These are phyloP conservation scores for Persicaria tinctoria DNA, from an alignment of 148 eudicot genomes.

Conservation along the genomic window DNA sequence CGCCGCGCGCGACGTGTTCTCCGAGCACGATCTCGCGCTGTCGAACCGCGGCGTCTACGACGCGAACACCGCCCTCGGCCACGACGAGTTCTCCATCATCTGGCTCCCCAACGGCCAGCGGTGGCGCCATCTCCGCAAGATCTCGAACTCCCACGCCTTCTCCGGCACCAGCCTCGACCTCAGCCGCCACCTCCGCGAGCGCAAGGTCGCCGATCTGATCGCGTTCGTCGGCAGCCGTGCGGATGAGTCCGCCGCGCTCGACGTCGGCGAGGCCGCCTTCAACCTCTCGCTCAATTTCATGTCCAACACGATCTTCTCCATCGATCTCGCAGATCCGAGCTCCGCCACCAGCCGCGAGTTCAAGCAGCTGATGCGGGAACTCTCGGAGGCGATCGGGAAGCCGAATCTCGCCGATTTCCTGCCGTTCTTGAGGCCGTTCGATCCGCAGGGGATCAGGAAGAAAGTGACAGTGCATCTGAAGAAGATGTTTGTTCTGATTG, in stretches of 20 bases:
- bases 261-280: slow-evolving; percentile 25
- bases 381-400: slow-evolving; percentile 20
- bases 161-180: slow-evolving; percentile 24
- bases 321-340: slow-evolving; percentile 20
- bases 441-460: slow-evolving; percentile 23
- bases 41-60: slow-evolving; percentile 24
- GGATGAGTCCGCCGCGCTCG: slow-evolving; percentile 19
- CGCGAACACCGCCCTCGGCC: slow-evolving; percentile 29
- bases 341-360: slow-evolving; percentile 9
- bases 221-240: slow-evolving; percentile 17
- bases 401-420: slow-evolving; percentile 32
- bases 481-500: slow-evolving; percentile 20
- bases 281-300: slow-evolving; percentile 22
- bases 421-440: slow-evolving; percentile 19
- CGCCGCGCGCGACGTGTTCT: slow-evolving; percentile 45
- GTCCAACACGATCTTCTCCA: slow-evolving; percentile 28
- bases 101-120: slow-evolving; percentile 20
- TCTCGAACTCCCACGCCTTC: slow-evolving; percentile 24
- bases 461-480: slow-evolving; percentile 11
- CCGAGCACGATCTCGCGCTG: slow-evolving; percentile 35
- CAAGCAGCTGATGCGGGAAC: slow-evolving; percentile 14
- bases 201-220: slow-evolving; percentile 19
- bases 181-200: slow-evolving; percentile 15
- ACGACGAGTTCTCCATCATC: slow-evolving; percentile 17
- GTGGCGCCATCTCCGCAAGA: slow-evolving; percentile 35